Base-by-base conservation (phyloP, 129 eudicot species). In the Ambrosia artemisiifolia region DNA sequence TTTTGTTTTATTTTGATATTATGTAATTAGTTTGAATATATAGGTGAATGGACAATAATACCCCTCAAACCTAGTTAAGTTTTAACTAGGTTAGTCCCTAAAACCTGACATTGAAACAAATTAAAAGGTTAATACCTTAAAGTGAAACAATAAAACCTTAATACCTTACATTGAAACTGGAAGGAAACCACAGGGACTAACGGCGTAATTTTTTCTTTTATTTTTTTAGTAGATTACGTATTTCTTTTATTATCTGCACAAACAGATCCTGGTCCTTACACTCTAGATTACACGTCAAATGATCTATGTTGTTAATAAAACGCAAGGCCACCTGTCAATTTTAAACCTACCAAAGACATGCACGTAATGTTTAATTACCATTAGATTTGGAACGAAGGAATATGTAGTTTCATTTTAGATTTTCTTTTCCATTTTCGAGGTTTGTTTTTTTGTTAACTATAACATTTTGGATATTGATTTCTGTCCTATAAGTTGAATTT, bases 211-310 rank as follows among this genome's bases (percentile, higher is more conserved):
- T 20, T 30, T 44, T 46, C 12, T 42, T 1, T 60, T 65, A 38
- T n/a, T 10, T 44, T 43, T 16, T n/a, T n/a, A n/a, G n/a, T n/a
- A n/a, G 47, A 51, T 20, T 8, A 60, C n/a, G n/a, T 55, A 7
- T 51, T n/a, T 46, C 6, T 28, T 33, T 71, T n/a, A 24, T 47
- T 24, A 7, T 61, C 66, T 70, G 35, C 11, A 56, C 28, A 65
- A 80, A 48, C 87, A 93, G 98, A 87, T 24, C 85, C 89, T 73
- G 96, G 96, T 61, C 98, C 98, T 19, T 89, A 93, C 85, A 69
- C 84, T 18, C 80, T 93, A 20, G 92, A 89, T 76, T 93, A 85
- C 81, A 83, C 92, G 57, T 57, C 96, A 67, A 93, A 90, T 84
- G 98, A 96, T 42, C 90, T 79, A 89, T 93, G 96, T 84, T 88